Evolutionary conservation across 106 monocot species (phyloP).

Genomic region (Acanthochlamys bracteata): DNA sequence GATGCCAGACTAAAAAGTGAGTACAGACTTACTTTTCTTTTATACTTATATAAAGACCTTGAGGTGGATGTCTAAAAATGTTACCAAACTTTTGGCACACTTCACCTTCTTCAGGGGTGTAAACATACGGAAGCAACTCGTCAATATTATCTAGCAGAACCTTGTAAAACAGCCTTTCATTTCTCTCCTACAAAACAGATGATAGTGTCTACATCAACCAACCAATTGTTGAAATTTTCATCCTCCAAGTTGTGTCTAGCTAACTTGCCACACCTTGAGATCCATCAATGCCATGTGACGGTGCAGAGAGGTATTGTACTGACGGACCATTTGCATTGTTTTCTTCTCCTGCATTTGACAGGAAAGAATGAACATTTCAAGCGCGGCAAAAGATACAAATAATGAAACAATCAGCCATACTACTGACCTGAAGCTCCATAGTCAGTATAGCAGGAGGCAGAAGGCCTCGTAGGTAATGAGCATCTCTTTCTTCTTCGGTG

Average conservation of each 20-base stretch:
- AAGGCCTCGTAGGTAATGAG: conserved; percentile 55
- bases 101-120: conserved; percentile 94
- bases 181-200: conserved; percentile 44
- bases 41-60: conserved; percentile 87
- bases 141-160: conserved; percentile 81
- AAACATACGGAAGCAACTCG: conserved; percentile 84
- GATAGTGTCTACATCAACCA: not conserved
- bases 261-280: conserved; percentile 29
- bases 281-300: conserved; percentile 63
- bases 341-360: conserved; percentile 32
- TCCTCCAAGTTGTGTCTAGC: not conserved
- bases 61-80: conserved; percentile 77
- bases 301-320: conserved; percentile 48
- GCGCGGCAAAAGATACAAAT: not conserved
- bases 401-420: not conserved
- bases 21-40: conserved; percentile 59
- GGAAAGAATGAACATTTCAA: not conserved
- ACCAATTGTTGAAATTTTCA: too few relatives aligned
- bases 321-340: conserved; percentile 43
- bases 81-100: conserved; percentile 94
- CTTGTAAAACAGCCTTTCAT: conserved; percentile 90
- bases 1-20: not conserved
- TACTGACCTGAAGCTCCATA: conserved; percentile 51
- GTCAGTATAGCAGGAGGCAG: conserved; percentile 33
- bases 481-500: conserved; percentile 42